These are phyloP conservation scores for Bocquillonia castaneifolia DNA, from an alignment of 441 rosid genomes.

Conservation along the genomic window DNA sequence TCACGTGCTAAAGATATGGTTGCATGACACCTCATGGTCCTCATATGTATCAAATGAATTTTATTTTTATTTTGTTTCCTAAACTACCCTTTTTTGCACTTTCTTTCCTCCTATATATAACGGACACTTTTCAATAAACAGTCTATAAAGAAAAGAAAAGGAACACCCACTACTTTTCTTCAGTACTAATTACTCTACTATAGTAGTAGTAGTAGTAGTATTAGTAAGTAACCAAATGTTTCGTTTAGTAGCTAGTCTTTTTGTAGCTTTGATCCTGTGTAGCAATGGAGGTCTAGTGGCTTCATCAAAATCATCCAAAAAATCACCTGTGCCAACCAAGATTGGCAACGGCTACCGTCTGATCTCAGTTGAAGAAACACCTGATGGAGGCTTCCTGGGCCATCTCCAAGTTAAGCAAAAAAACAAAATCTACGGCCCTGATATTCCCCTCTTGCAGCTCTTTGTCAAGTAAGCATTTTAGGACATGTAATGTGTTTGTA, in stretches of 20 bases:
- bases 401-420: slow-evolving; percentile 70
- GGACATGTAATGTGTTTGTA: too few species aligned
- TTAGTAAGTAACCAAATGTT: slow-evolving; percentile 18
- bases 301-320: background rate
- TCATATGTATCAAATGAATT: slow-evolving; percentile 1
- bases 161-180: background rate
- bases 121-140: background rate
- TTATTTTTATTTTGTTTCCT: background rate
- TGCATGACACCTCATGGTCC: slow-evolving; percentile 10
- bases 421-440: slow-evolving; percentile 71
- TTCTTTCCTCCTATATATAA: background rate
- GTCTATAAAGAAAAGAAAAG: background rate
- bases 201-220: background rate
- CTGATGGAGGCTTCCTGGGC: slow-evolving; percentile 72
- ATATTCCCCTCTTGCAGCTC: slow-evolving; percentile 67
- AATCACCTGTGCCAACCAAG: slow-evolving; percentile 34
- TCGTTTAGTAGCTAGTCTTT: slow-evolving; percentile 2
- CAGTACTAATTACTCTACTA: background rate
- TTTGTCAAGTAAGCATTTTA: slow-evolving; percentile 67
- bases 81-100: too few species aligned
- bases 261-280: slow-evolving; percentile 29
- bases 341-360: slow-evolving; percentile 90
- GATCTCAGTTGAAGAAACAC: slow-evolving; percentile 62
- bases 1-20: slow-evolving; percentile 14
- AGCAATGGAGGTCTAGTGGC: slow-evolving; percentile 26